Percentiles rank a stretch among this genome's conserved stretches.
These are phyloP conservation scores for Oryza coarctata DNA, from an alignment of 176 grass and related monocot genomes.

Conservation along the genomic window DNA sequence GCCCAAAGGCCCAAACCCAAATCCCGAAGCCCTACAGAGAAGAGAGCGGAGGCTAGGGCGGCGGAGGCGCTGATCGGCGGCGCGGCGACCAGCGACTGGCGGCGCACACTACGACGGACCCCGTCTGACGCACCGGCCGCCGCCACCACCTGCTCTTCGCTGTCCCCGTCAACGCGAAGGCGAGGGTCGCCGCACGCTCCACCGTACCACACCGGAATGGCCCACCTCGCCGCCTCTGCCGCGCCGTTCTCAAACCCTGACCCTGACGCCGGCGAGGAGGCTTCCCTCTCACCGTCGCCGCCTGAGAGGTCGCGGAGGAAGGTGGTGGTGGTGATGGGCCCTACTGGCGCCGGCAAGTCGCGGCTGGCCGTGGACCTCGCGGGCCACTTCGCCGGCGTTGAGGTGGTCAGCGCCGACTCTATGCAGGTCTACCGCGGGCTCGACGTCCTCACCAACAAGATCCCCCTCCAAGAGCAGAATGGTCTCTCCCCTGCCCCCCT, in stretches of 20 bases:
- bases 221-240: slow-evolving; percentile 9
- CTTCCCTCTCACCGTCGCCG: not conserved
- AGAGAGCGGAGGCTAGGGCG: too few relatives aligned
- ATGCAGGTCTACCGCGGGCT: slow-evolving; percentile 92
- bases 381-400: slow-evolving; percentile 58
- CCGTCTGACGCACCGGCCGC: too few relatives aligned
- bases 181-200: not conserved
- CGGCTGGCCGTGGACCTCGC: slow-evolving; percentile 83
- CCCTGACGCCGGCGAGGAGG: not conserved
- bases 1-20: not conserved
- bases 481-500: slow-evolving; percentile 37
- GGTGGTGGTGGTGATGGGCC: slow-evolving; percentile 88
- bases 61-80: too few relatives aligned
- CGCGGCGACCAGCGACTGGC: too few relatives aligned
- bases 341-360: slow-evolving; percentile 89
- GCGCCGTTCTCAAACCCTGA: slow-evolving; percentile 6
- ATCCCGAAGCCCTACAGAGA: slow-evolving; percentile 15
- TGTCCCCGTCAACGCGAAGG: not conserved
- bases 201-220: slow-evolving; percentile 31
- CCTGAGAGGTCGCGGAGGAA: slow-evolving; percentile 27
- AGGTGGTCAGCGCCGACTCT: slow-evolving; percentile 88
- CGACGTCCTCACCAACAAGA: slow-evolving; percentile 91
- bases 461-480: slow-evolving; percentile 62
- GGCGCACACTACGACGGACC: too few relatives aligned
- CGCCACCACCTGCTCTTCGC: too few relatives aligned